A percentile compares a stretch with the other conserved stretches of the same genome.
These are phyloP conservation scores for Thecaphora thlaspeos DNA, from an alignment of 1,284 basidiomycete species.

Conservation along the genomic window DNA sequence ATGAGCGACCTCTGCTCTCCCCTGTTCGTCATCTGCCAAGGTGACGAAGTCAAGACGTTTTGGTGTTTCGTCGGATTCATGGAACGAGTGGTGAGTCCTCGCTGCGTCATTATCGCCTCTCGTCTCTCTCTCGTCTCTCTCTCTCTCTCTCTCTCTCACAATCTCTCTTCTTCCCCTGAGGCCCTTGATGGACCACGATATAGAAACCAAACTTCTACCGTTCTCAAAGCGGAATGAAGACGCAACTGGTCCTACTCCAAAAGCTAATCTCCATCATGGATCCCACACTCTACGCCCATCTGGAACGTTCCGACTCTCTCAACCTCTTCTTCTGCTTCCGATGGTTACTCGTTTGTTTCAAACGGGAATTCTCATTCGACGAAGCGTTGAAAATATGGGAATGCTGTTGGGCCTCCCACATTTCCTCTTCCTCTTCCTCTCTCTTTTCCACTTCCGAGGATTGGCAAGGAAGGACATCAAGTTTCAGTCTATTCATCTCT, in stretches of 20 bases:
- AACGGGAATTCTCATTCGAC: slow-evolving; percentile 84
- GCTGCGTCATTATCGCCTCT: no score
- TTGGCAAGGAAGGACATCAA: slow-evolving; percentile 44
- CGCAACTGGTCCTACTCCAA: slow-evolving; percentile 82
- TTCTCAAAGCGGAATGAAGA: slow-evolving; percentile 98
- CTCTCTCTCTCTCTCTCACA: not conserved
- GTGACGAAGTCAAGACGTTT: slow-evolving; percentile 84
- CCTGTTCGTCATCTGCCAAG: slow-evolving; percentile 84
- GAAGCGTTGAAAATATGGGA: slow-evolving; percentile 91
- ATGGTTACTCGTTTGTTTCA: slow-evolving; percentile 61
- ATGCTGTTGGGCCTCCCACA: slow-evolving; percentile 42
- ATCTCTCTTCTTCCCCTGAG: slow-evolving; percentile 2
- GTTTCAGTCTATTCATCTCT: slow-evolving; percentile 91
- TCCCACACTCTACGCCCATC: slow-evolving; percentile 65
- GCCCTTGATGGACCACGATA: no score
- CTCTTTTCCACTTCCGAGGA: not conserved
- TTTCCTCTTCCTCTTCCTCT: not conserved
- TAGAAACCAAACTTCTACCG: slow-evolving; percentile 89
- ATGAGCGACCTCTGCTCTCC: slow-evolving; percentile 97
- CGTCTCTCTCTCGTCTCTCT: not conserved
- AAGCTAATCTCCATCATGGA: slow-evolving; percentile 90
- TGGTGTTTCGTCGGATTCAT: slow-evolving; percentile 95
- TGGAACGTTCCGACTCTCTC: slow-evolving; percentile 83
- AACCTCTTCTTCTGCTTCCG: slow-evolving; percentile 99
- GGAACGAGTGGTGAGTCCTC: slow-evolving; percentile 75